Conservation (phyloP, 768 basidiomycete genomes). For the Boletus sp. region DNA sequence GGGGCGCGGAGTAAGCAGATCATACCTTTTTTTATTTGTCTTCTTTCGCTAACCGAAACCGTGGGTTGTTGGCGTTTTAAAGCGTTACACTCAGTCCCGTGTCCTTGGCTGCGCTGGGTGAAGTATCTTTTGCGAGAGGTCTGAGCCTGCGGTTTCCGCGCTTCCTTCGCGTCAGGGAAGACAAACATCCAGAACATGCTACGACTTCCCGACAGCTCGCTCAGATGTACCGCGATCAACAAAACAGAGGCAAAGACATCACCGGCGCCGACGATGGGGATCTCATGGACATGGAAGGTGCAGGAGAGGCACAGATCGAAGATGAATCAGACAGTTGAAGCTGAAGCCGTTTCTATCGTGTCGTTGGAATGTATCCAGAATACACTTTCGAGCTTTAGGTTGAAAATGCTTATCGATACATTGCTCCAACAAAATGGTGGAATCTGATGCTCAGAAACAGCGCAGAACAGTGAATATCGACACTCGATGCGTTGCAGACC, state of each 20-base stretch:
- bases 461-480: not conserved
- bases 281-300: conserved; percentile 50
- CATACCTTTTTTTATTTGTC: not conserved
- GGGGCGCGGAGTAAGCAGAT: conserved; percentile 60
- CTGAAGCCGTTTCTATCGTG: not conserved
- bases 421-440: not conserved
- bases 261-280: conserved; percentile 56
- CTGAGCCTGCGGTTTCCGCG: conserved; percentile 86
- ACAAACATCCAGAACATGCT: conserved; percentile 71
- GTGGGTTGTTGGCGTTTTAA: not conserved
- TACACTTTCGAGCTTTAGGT: not conserved
- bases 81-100: conserved; percentile 85
- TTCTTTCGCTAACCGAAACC: conserved; percentile 5
- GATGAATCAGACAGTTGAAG: conserved; percentile 28
- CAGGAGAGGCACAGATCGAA: conserved; percentile 28
- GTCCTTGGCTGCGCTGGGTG: conserved; percentile 70
- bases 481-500: not conserved
- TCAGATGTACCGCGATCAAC: conserved; percentile 64
- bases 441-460: not conserved
- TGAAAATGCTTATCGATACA: not conserved
- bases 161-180: conserved; percentile 70
- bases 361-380: not conserved
- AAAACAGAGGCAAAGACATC: conserved; percentile 33
- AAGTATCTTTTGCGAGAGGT: conserved; percentile 57
- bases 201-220: conserved; percentile 70